Conservation (phyloP, 1,139 yeast species). For the Geotrichum klebahnii region DNA sequence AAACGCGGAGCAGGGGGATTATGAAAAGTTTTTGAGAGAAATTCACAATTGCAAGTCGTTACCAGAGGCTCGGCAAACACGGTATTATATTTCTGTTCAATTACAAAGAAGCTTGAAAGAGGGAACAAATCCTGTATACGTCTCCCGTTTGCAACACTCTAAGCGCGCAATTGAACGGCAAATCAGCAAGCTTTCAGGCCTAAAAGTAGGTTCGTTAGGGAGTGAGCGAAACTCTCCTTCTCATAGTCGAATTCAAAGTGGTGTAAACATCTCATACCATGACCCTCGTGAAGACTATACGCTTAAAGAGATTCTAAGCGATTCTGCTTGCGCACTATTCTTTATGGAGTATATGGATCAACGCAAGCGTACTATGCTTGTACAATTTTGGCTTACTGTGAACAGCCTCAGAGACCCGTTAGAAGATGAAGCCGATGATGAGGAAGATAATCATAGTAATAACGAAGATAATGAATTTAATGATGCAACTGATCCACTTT, state of each 20-base stretch:
- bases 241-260: constrained; percentile 15
- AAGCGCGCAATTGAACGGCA: constrained; percentile 31
- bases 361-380: constrained; percentile 42
- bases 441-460: too few species aligned
- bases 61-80: constrained; percentile 44
- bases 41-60: constrained; percentile 40
- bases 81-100: constrained; percentile 46
- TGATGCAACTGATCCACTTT: background rate
- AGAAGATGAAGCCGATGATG: too few species aligned
- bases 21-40: constrained; percentile 44
- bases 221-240: background rate
- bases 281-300: constrained; percentile 39
- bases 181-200: constrained; percentile 32
- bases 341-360: constrained; percentile 59
- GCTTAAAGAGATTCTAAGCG: constrained; percentile 44
- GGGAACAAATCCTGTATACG: constrained; percentile 27
- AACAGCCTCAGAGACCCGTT: constrained; percentile 69
- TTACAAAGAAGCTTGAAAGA: constrained; percentile 30
- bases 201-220: too few species aligned
- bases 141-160: constrained; percentile 34
- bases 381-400: constrained; percentile 65
- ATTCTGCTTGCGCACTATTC: constrained; percentile 47
- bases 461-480: constrained; percentile 24
- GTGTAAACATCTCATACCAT: constrained; percentile 13
- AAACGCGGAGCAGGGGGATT: constrained; percentile 39